A percentile compares a stretch with the other conserved stretches of the same genome.
These are phyloP conservation scores for Andrographis paniculata DNA, from an alignment of 305 asterid genomes.

Conservation along the genomic window DNA sequence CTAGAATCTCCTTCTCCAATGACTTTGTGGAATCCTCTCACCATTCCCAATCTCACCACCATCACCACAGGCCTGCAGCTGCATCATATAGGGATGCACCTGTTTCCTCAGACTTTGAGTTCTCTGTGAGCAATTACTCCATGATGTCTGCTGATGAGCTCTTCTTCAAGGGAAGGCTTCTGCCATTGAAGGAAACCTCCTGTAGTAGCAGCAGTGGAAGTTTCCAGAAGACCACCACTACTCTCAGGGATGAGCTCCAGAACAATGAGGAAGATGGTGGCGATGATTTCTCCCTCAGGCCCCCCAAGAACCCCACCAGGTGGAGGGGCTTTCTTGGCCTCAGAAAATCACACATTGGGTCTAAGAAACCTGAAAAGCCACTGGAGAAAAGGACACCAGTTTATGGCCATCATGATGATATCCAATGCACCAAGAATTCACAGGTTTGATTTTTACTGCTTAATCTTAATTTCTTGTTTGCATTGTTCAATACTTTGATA, in stretches of 20 bases:
- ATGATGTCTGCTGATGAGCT: slow-evolving; percentile 87
- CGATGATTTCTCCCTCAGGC: slow-evolving; percentile 32
- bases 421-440: slow-evolving; percentile 31
- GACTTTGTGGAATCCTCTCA: slow-evolving; percentile 55
- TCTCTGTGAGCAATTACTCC: slow-evolving; percentile 54
- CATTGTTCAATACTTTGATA: too few relatives aligned
- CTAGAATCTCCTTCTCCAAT: slow-evolving; percentile 80
- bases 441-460: too few relatives aligned
- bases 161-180: slow-evolving; percentile 57
- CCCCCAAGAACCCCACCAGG: slow-evolving; percentile 58
- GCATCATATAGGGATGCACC: slow-evolving; percentile 57
- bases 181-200: slow-evolving; percentile 48
- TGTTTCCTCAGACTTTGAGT: slow-evolving; percentile 80
- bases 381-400: slow-evolving; percentile 17
- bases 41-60: slow-evolving; percentile 18
- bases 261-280: slow-evolving; percentile 18
- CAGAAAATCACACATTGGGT: slow-evolving; percentile 58
- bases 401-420: slow-evolving; percentile 24
- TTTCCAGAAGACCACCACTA: slow-evolving; percentile 32
- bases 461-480: background rate
- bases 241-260: slow-evolving; percentile 62
- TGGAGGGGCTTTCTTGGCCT: slow-evolving; percentile 80
- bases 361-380: slow-evolving; percentile 42
- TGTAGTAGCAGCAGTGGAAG: slow-evolving; percentile 1
- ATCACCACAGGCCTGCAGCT: slow-evolving; percentile 15